Evolutionary conservation across 768 basidiomycete species (phyloP).

Genomic region (Bullera alba): DNA sequence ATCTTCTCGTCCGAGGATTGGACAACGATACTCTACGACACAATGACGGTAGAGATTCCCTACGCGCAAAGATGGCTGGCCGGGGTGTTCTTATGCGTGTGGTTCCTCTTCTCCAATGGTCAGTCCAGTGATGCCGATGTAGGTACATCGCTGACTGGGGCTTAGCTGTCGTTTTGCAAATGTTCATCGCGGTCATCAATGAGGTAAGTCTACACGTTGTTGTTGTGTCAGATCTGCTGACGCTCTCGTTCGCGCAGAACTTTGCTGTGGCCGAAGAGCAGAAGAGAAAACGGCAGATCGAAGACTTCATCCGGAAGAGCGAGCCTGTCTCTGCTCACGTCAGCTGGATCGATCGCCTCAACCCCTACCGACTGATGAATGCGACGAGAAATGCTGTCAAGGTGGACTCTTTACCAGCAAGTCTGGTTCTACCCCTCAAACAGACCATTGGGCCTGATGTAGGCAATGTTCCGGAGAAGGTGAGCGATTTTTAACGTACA

Average conservation of each 20-base stretch:
- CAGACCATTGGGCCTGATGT: conserved; percentile 54
- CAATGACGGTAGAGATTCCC: conserved; percentile 55
- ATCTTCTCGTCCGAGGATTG: conserved; percentile 92
- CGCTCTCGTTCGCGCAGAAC: conserved; percentile 54
- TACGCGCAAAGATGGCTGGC: conserved; percentile 66
- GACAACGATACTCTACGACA: conserved; percentile 28
- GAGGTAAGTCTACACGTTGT: conserved; percentile 48
- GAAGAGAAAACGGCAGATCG: conserved; percentile 73
- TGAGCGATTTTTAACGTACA: background rate
- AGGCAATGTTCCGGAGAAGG: background rate
- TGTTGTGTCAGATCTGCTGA: background rate
- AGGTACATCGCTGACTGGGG: background rate
- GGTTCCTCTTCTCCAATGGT: conserved; percentile 93
- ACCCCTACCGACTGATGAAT: conserved; percentile 80
- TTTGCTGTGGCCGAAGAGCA: conserved; percentile 86
- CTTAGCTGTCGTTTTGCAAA: conserved; percentile 79
- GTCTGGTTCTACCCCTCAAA: conserved; percentile 70
- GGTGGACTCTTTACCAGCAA: conserved; percentile 64
- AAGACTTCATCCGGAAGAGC: conserved; percentile 54
- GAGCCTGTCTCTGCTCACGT: conserved; percentile 46
- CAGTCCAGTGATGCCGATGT: conserved; percentile 40
- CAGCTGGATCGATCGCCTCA: conserved; percentile 66
- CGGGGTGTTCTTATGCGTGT: conserved; percentile 65
- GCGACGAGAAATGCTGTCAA: conserved; percentile 65
- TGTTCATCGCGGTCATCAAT: conserved; percentile 96